Base-by-base conservation (phyloP, 768 basidiomycete genomes). In the Naganishia randhawae region DNA sequence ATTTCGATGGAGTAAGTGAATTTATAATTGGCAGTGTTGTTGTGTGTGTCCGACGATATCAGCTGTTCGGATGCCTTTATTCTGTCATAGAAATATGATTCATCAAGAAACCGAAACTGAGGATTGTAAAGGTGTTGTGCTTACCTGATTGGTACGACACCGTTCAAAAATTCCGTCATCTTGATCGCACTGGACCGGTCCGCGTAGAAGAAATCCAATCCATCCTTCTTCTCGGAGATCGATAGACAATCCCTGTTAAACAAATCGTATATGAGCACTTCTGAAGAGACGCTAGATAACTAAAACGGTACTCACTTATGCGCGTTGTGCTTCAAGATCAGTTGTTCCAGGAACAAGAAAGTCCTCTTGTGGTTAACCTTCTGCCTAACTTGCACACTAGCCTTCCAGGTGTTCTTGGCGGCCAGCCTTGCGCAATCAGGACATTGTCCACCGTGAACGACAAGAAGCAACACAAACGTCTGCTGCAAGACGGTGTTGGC, bases 391-490 rank as follows among this genome's bases (percentile, higher is more conserved):
- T 98, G 96, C 1, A 99, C 94, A 41, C 92, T 84, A 0, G 95
- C 92, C 77, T 92, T 93, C 96, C 95, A 98, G 0, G 94, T 98
- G 78, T 98, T 97, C 82, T 98, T 99, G 2, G 96, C 96, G 0
- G 96, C 96, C 4, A 98, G 85, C 74, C 86, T 88, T 0, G 95
- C 84, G 76, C 96, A 99, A 72, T 93, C 91, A 0, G 92, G 88
- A 80, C 96, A 99, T 82, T 99, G 96, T 0, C 90, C 90, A 48
- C 77, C 76, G 41, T 94, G 91, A 0, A 98, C 91, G 66, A 98
- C 86, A 75, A 92, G 93, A 79, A 96, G 92, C 71, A 98, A 87
- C 80, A 97, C 93, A 73, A 98, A 99, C 0, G 93, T 87, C 85
- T 98, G 96, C 77, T 98, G 96, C 50, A 98, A 84, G 77, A 99